Base-by-base conservation (phyloP, 2,329 filamentous ascomycete genomes). In the Neopestalotiopsis sp. region DNA sequence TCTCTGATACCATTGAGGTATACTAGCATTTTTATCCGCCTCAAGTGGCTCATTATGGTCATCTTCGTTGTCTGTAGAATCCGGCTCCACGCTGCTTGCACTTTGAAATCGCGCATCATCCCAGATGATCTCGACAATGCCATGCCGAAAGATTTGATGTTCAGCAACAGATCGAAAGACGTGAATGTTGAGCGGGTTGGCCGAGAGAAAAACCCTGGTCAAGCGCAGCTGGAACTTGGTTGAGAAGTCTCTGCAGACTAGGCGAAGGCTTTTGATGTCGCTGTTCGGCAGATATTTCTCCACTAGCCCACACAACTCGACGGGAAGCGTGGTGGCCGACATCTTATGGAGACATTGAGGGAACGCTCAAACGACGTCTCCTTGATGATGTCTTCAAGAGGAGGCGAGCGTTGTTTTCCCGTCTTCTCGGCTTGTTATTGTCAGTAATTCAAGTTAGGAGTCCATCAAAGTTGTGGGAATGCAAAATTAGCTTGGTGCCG, bases 91-190 rank as follows among this genome's bases (percentile, higher is more conserved):
- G 34, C 32, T 32, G 1, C 12, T 32, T 40, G 14, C 34, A 10
- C 40, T 61, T 4, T 24, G 12, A 9, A 70, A 49, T 20, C 65
- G 57, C n/a, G 73, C 73, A 65, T 82, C 79, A 24, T 83, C 79
- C 79, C 78, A 83, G 42, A 85, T 75, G 4, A 84, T 77, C 67
- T 85, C 81, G 4, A 62, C 69, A 6, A 85, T 73, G 1, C 70
- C 49, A 0, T 72, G 61, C 4, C 78, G 76, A 65, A 80, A 79
- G 1, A 53, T 68, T 5, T 79, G 75, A 69, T 84, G 78, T 7
- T 78, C 70, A 6, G 82, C 78, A 62, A 85, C 73, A 12, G 76
- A 73, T 2, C 76, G 73, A 20, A 81, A 77, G 5, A 81, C 80
- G 2, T 76, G 56, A 5, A 85, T 71, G 65, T 84, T 79, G 24